Conservation (phyloP, 2,329 filamentous ascomycete genomes). For the Lachnellula occidentalis region DNA sequence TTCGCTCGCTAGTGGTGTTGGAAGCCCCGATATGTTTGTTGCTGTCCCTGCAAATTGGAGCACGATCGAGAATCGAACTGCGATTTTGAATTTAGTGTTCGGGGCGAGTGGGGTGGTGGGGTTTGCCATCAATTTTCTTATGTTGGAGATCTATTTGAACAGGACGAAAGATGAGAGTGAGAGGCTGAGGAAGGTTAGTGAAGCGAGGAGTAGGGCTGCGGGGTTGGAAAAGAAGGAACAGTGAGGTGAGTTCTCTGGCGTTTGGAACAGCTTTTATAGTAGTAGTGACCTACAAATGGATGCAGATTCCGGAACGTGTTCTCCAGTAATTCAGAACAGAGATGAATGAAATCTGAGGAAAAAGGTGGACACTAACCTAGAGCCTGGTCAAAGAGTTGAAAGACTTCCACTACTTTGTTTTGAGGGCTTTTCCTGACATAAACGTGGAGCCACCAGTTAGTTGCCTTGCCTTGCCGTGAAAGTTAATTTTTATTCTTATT, state of each 20-base stretch:
- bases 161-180: constrained; percentile 6
- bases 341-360: too few species aligned
- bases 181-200: constrained; percentile 6
- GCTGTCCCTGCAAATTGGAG: constrained; percentile 2
- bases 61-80: constrained; percentile 1
- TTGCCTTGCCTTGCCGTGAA: too few species aligned
- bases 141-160: constrained; percentile 6
- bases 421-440: too few species aligned
- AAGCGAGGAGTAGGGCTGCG: constrained; percentile 4
- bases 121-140: background rate
- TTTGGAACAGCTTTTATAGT: too few species aligned
- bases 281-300: too few species aligned
- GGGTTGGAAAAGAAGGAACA: background rate
- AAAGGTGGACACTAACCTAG: too few species aligned
- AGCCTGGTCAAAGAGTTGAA: too few species aligned
- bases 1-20: background rate
- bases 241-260: background rate
- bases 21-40: background rate
- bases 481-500: too few species aligned
- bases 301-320: too few species aligned
- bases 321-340: too few species aligned
- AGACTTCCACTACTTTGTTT: too few species aligned
- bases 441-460: too few species aligned
- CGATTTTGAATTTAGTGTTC: constrained; percentile 6
- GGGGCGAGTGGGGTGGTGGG: constrained; percentile 3